Base-by-base conservation (phyloP, 306 rosid genomes). In the Amphicarpaea edgeworthii region DNA sequence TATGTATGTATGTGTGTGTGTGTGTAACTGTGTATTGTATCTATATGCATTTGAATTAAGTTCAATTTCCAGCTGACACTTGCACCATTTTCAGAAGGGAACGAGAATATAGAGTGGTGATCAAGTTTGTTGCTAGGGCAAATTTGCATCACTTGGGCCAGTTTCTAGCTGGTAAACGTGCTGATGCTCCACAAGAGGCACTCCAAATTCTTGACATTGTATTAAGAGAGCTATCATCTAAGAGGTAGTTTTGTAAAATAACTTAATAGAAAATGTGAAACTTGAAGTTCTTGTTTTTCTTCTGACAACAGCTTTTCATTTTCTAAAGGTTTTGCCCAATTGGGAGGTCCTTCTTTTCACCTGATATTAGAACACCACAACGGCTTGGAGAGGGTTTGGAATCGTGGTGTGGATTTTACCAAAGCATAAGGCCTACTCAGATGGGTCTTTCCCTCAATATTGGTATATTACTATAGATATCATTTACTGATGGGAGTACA, bases 381-480 rank as follows among this genome's bases (percentile, higher is more conserved):
- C 84, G 93, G 38, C 99, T 95, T 6, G 99, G 99, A 37, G 97
- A 95, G 72, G 97, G 99, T 38, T 85, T 95, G 88, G 97, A 95
- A 45, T 92, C 97, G 0, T 95, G 99, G 99, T 88, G 97, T 75
- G 99, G 99, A 42, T 95, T 95, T 86, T 95, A 95, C 83, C 99
- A 95, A 81, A 95, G 99, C 87, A 92, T 95, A 79, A 87, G 99
- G 79, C 99, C 99, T 69, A 95, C 99, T 76, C 99, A 95, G 84
- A 95, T 95, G 99, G 99, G 99, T 15, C 93, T 95, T 73, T 95
- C 99, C 40, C 90, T 95, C 72, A 95, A 95, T 76, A 89, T 95
- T 32, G 99, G 99, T 93, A 83, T 81, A 64, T 70, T 28, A 73
- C 41, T 61, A 57, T 28, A 43, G 58, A 30, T 42, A 4, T 32